Evolutionary conservation across 257 asterid species (phyloP), one percentile per base, ranked within the genome.

Genomic region (Solanum corneliomulleri): DNA sequence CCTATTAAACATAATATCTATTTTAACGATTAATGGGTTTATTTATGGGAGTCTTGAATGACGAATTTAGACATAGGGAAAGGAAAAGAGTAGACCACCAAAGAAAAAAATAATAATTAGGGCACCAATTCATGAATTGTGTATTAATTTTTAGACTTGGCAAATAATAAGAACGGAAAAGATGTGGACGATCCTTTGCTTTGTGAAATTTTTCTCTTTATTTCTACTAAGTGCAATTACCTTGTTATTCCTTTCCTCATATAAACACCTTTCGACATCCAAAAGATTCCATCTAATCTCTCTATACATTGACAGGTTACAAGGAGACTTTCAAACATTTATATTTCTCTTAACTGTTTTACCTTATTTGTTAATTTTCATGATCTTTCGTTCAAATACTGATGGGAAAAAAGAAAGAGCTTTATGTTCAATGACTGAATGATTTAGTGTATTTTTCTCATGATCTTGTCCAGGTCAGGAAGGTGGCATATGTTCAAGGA

Each of bases 401-500:
- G 45, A 18, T 16, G 45, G 85, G 45, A 81, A 31, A 81, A 81
- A 31, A 29, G 18, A 47, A 44, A 80, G 68, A 80, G 68, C 29
- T 80, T 47, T 47, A 80, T 6, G 7, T 29, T 49, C 60, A 45
- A 25, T 80, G 69, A 31, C 45, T 11, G 21, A 81, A 49, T 18
- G 25, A 80, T 27, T 45, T 76, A 42, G 60, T n/a, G 60, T n/a
- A 12, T 42, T 42, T 76, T 76, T n/a, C 37, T 76, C 66, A 49
- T 81, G 85, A 49, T 81, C 45, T 81, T 87, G 62, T 93, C 83
- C 95, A 97, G 99, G 97, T 95, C 25, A 93, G 99, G 90, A 97
- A 91, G 90, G 88, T 92, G 91, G 96, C 98, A 85, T 97, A 97
- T 90, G 77, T 93, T 77, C 88, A 88, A 42, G 99, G 99, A 92